Percentiles rank a stretch among this genome's conserved stretches.
phyloP scores from a whole-genome alignment of 192 early-diverging fungal species.

The Dissophora globulifera region DNA sequence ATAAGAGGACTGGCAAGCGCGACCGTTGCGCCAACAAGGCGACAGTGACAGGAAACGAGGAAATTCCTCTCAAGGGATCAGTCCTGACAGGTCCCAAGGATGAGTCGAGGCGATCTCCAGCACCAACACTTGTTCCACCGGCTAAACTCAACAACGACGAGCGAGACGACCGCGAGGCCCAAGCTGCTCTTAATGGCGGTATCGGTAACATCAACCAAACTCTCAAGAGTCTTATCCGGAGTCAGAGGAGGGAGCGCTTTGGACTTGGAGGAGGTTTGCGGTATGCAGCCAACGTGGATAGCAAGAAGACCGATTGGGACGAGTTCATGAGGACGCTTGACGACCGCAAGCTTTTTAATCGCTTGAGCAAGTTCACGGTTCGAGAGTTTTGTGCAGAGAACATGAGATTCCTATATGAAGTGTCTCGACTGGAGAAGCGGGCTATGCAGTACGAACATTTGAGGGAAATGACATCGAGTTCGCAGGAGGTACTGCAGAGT shows the following conservation, averaged over 20 bases:
- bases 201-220: conserved; percentile 5
- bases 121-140: background rate
- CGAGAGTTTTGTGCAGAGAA: conserved; percentile 52
- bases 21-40: too few species aligned
- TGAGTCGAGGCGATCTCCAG: too few species aligned
- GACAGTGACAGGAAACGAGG: conserved; percentile 1
- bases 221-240: conserved; percentile 20
- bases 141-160: background rate
- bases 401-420: conserved; percentile 44
- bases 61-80: background rate
- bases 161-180: background rate
- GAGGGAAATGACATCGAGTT: conserved; percentile 14
- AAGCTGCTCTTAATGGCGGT: background rate
- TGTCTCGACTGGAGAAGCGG: conserved; percentile 33
- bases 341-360: conserved; percentile 22
- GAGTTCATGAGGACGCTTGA: conserved; percentile 34
- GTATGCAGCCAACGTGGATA: background rate
- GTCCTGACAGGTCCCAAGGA: background rate
- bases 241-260: conserved; percentile 13
- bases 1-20: background rate
- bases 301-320: conserved; percentile 38
- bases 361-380: conserved; percentile 41
- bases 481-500: background rate
- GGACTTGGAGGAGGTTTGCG: background rate
- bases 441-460: conserved; percentile 40